Evolutionary conservation across 371 early-diverging fungal genomes (phyloP).

Genomic region (Thermomucor indicae-seudaticae): DNA sequence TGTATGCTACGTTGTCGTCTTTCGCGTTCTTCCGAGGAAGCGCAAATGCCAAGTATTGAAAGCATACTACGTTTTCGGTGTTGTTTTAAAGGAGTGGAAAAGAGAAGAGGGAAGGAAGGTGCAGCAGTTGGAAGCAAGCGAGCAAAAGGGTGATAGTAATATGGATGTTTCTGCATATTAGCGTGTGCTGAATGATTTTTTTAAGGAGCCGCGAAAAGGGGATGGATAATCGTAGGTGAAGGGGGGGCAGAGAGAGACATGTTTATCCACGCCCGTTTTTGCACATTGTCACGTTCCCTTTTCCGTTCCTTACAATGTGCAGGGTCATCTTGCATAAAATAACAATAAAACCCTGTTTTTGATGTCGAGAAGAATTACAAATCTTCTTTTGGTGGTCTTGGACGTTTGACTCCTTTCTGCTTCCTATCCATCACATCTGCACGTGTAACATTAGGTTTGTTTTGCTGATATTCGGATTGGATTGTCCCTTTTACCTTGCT

Average conservation of each 20-base stretch:
- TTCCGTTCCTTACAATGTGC: too few species aligned
- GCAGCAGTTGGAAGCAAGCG: neutral
- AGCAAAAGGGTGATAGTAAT: neutral
- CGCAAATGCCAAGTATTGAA: constrained; percentile 46
- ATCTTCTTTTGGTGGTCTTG: neutral
- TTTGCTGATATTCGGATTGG: neutral
- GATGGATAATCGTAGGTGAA: too few species aligned
- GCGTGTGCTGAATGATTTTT: too few species aligned
- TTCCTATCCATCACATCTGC: neutral
- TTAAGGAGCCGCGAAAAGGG: too few species aligned
- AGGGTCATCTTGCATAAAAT: neutral
- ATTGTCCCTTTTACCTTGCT: neutral
- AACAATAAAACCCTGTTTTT: neutral
- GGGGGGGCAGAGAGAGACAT: too few species aligned
- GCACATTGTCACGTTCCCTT: too few species aligned
- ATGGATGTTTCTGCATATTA: too few species aligned
- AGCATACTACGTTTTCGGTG: neutral
- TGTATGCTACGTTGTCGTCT: constrained; percentile 42
- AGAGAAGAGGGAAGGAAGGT: constrained; percentile 4
- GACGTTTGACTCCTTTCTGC: constrained; percentile 1
- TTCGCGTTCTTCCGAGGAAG: constrained; percentile 53
- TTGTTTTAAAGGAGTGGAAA: neutral
- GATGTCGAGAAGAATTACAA: neutral
- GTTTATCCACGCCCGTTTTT: too few species aligned
- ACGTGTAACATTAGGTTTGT: neutral